Evolutionary conservation across 78 protist species (phyloP).

Genomic region (Guillardia theta): DNA sequence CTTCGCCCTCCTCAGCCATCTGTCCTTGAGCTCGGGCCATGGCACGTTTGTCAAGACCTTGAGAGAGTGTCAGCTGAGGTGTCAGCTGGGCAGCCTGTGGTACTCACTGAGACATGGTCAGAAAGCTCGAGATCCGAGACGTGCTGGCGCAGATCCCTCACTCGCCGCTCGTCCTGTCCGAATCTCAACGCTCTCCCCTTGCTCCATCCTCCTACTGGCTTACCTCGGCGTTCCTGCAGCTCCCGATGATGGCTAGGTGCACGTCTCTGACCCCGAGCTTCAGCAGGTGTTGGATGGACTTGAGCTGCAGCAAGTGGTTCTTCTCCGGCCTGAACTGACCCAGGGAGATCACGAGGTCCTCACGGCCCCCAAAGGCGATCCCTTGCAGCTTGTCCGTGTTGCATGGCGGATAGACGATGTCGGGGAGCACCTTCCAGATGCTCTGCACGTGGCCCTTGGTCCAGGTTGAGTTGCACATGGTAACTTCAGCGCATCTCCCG

Average conservation of each 20-base stretch:
- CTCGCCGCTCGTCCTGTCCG: slow-evolving; percentile 64
- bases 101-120: background rate
- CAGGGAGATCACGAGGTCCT: slow-evolving; percentile 48
- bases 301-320: slow-evolving; percentile 77
- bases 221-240: slow-evolving; percentile 69
- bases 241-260: slow-evolving; percentile 64
- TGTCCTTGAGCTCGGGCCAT: background rate
- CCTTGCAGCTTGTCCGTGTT: slow-evolving; percentile 28
- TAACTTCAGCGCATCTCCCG: slow-evolving; percentile 45
- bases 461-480: slow-evolving; percentile 84
- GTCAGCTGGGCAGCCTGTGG: too few relatives aligned
- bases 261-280: background rate
- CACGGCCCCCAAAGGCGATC: background rate
- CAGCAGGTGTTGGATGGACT: background rate
- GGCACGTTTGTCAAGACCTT: too few relatives aligned
- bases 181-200: background rate
- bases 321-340: slow-evolving; percentile 78
- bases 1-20: background rate
- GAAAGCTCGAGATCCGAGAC: background rate
- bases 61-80: too few relatives aligned
- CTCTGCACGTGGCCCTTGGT: slow-evolving; percentile 76
- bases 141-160: background rate
- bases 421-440: slow-evolving; percentile 52
- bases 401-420: slow-evolving; percentile 79
- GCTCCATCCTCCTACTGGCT: too few relatives aligned